phyloP scores from a whole-genome alignment of 805 yeast genomes.

The Crinitomyces ghanaensis region DNA sequence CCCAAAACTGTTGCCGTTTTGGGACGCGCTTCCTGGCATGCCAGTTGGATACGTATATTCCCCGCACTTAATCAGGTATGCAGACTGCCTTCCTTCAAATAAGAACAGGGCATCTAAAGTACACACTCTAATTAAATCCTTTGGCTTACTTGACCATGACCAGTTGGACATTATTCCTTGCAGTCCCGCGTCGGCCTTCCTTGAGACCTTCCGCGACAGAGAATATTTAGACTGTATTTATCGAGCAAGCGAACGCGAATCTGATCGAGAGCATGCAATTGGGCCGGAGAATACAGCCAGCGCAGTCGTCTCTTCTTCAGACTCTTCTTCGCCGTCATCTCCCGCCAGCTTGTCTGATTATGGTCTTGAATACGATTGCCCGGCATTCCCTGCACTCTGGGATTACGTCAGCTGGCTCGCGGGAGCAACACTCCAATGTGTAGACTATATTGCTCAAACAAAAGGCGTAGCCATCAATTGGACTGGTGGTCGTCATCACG shows the following conservation, averaged over 20 bases:
- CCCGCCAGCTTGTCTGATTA: too few relatives aligned
- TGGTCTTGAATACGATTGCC: conserved; percentile 56
- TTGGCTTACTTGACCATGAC: conserved; percentile 23
- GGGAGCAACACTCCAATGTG: conserved; percentile 47
- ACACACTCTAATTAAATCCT: conserved; percentile 32
- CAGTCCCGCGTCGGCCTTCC: conserved; percentile 27
- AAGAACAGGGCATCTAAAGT: conserved; percentile 38
- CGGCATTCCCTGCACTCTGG: conserved; percentile 42
- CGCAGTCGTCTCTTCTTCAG: too few relatives aligned
- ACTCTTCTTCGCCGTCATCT: too few relatives aligned
- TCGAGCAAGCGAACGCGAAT: conserved; percentile 13
- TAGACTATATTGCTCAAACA: conserved; percentile 24
- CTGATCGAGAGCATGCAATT: conserved; percentile 2
- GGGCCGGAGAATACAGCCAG: conserved; percentile 2
- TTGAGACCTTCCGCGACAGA: conserved; percentile 39
- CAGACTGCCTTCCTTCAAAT: conserved; percentile 44
- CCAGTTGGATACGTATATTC: conserved; percentile 19
- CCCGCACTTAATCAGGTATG: conserved; percentile 11
- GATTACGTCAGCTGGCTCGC: conserved; percentile 40
- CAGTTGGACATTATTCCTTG: conserved; percentile 24
- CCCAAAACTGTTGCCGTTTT: not conserved
- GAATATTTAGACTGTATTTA: conserved; percentile 34
- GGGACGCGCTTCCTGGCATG: conserved; percentile 1
- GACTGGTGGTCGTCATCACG: conserved; percentile 77
- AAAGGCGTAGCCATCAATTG: conserved; percentile 44